These are phyloP conservation scores for Leersia perrieri DNA, from an alignment of 176 grass and related monocot genomes.

Conservation along the genomic window DNA sequence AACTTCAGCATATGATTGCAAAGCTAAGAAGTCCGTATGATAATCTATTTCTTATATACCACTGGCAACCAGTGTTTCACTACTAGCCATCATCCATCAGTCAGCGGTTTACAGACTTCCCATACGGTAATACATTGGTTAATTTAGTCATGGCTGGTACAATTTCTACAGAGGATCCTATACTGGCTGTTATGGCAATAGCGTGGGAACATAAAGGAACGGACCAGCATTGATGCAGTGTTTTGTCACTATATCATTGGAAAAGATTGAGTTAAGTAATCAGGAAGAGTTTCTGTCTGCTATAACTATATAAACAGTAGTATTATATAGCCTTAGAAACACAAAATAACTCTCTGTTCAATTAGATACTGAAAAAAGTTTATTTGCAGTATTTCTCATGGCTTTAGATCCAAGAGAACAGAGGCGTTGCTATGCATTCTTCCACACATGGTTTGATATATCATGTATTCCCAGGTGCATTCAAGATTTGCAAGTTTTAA, in stretches of 20 bases:
- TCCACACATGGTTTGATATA: not conserved
- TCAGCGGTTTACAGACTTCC: not conserved
- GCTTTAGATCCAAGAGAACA: not conserved
- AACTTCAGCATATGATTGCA: not conserved
- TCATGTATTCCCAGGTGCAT: not conserved
- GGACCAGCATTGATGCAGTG: not conserved
- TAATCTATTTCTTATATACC: not conserved
- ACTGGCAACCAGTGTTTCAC: not conserved
- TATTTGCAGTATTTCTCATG: not conserved
- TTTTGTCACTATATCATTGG: slow-evolving; percentile 1
- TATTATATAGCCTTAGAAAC: not conserved
- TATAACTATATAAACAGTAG: slow-evolving; percentile 7
- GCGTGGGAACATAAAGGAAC: not conserved
- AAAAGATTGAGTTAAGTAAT: not conserved
- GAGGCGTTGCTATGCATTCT: not conserved
- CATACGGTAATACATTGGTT: not conserved
- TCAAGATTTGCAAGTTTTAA: not conserved
- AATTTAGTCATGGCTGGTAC: not conserved
- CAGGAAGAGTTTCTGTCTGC: not conserved
- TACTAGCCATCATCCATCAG: not conserved
- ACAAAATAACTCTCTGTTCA: not conserved
- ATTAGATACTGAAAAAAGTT: not conserved
- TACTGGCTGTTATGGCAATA: not conserved
- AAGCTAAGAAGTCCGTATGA: slow-evolving; percentile 2
- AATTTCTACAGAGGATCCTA: not conserved